A percentile compares a stretch with the other conserved stretches of the same genome.
These are phyloP conservation scores for Phytophthora colocasiae DNA, from an alignment of 352 stramenopile species.

Conservation along the genomic window DNA sequence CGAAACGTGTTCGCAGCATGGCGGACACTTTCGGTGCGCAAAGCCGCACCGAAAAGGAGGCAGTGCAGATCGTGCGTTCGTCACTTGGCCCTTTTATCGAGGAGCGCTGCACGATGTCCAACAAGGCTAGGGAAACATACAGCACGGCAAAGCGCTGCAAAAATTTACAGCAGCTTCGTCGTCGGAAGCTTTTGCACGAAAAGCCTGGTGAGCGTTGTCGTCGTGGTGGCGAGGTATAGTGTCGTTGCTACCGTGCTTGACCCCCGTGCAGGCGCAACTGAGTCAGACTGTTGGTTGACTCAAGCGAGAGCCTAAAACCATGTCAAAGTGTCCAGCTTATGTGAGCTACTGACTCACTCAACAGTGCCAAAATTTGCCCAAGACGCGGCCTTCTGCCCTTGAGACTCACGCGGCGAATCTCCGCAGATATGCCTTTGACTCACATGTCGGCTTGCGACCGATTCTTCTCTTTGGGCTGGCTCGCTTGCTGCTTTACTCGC, in stretches of 20 bases:
- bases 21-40: slow-evolving; percentile 34
- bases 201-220: neutral
- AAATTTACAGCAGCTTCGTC: slow-evolving; percentile 15
- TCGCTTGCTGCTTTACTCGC: slow-evolving; percentile 7
- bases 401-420: slow-evolving; percentile 15
- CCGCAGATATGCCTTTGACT: slow-evolving; percentile 23
- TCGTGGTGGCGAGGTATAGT: neutral
- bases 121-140: slow-evolving; percentile 21
- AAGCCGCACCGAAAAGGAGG: slow-evolving; percentile 30
- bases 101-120: slow-evolving; percentile 2
- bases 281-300: slow-evolving; percentile 12
- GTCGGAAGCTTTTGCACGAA: slow-evolving; percentile 2
- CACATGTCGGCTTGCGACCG: neutral
- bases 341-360: slow-evolving; percentile 16
- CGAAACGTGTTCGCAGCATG: neutral
- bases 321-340: slow-evolving; percentile 9
- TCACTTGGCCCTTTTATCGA: slow-evolving; percentile 30
- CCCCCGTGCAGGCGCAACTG: neutral
- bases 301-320: neutral
- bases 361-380: neutral
- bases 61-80: slow-evolving; percentile 24
- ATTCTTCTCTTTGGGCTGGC: slow-evolving; percentile 10
- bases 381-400: neutral
- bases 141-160: slow-evolving; percentile 26
- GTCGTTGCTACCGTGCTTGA: neutral